Base-by-base conservation (phyloP, 805 yeast species). In the Teunomyces cretensis region DNA sequence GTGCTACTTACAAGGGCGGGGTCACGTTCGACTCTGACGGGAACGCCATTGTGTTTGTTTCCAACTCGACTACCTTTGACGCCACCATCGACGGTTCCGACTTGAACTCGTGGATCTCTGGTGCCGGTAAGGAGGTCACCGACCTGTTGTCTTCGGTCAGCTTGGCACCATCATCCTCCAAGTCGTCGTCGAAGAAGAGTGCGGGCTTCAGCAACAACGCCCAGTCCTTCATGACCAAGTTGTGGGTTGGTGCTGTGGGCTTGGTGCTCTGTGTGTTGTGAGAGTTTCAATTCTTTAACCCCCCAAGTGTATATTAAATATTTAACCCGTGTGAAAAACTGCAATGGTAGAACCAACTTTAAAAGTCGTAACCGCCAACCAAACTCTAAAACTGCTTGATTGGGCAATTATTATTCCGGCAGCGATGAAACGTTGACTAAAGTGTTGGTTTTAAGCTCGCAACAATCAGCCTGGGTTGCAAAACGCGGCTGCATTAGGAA, bases 11-110 rank as follows among this genome's bases (percentile, higher is more conserved):
- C 88, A 68, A 52, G 44, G 92, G 92, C 47, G 92, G 91, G 61
- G 89, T 83, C 39, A 75, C 80, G 6, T 84, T 86, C 54, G 87
- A 79, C 47, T 64, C 78, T 43, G 72, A 74, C 50, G 89, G 89
- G 35, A 71, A 70, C 36, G 83, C 80, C 13, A 64, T 79, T n/a
- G 81, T 82, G 4, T 86, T 83, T 64, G 49, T 84, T 49, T 75
- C 84, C 30, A 76, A 82, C 57, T 60, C 64, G 26, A 77, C 87
- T 27, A 41, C 70, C 1, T 73, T 84, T 49, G 80, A 74, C 53
- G 53, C 57, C 1, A 56, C 74, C n/a, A 56, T 85, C 24, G 44
- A 62, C 11, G 79, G 73, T 15, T 50, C 70, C n/a, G 72, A 71
- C 43, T 55, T 85, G 9, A 56, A 64, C 42, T 39, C 55, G 1